phyloP scores from a whole-genome alignment of 2,329 filamentous ascomycete species.

The Epichloe festucae region DNA sequence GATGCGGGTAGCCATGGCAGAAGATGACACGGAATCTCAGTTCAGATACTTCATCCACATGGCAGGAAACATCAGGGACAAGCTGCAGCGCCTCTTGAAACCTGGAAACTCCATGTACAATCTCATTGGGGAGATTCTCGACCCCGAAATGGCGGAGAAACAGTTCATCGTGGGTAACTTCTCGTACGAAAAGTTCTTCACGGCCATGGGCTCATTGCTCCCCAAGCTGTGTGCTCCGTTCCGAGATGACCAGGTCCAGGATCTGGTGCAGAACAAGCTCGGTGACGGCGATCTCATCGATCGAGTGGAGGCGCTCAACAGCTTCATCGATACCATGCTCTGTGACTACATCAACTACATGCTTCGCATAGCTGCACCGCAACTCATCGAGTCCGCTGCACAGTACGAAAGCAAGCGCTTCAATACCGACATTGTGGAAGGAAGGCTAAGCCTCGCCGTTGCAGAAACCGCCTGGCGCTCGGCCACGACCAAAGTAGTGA shows the following conservation, averaged over 20 bases:
- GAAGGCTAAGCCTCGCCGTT: constrained; percentile 38
- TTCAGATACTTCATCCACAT: constrained; percentile 58
- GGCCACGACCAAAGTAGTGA: constrained; percentile 49
- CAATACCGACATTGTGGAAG: constrained; percentile 46
- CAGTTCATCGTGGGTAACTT: constrained; percentile 62
- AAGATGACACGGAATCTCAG: constrained; percentile 50
- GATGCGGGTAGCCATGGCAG: constrained; percentile 51
- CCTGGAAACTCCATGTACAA: constrained; percentile 60
- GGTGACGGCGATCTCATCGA: constrained; percentile 54
- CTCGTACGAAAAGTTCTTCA: constrained; percentile 70
- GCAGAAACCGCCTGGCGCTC: constrained; percentile 55
- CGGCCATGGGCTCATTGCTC: constrained; percentile 60
- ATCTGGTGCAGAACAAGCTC: constrained; percentile 49
- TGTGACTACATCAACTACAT: constrained; percentile 77
- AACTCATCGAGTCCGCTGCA: constrained; percentile 56
- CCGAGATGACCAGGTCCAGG: constrained; percentile 63
- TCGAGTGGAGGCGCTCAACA: constrained; percentile 60
- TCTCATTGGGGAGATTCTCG: constrained; percentile 62
- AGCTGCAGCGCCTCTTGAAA: constrained; percentile 59
- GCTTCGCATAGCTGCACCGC: constrained; percentile 56
- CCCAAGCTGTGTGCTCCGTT: constrained; percentile 72
- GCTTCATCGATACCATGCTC: constrained; percentile 64
- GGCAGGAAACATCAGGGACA: constrained; percentile 56
- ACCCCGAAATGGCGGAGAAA: constrained; percentile 55
- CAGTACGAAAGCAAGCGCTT: constrained; percentile 67